Percentiles rank a stretch among this genome's conserved stretches.
These are phyloP conservation scores for Solanum chiquidenum DNA, from an alignment of 257 asterid genomes.

Conservation along the genomic window DNA sequence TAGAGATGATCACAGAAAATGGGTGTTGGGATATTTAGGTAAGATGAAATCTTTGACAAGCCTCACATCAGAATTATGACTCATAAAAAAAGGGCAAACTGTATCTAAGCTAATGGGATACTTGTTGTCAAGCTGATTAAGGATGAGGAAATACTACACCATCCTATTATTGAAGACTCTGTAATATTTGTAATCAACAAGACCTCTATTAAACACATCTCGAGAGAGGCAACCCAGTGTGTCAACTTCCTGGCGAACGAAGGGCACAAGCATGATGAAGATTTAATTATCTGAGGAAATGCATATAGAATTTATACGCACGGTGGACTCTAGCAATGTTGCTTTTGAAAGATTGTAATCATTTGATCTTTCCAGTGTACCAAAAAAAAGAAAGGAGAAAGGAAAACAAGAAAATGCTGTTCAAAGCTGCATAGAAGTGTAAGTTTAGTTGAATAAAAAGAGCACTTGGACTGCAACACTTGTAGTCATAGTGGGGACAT, in stretches of 20 bases:
- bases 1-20: neutral
- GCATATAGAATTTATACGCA: neutral
- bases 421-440: neutral
- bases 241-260: neutral
- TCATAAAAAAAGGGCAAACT: neutral
- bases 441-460: neutral
- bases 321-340: neutral
- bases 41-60: neutral
- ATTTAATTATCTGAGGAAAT: neutral
- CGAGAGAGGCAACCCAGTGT: neutral
- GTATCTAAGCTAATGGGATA: neutral
- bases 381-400: neutral
- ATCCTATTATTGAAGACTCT: neutral
- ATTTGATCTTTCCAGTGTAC: neutral
- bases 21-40: neutral
- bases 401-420: neutral
- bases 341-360: neutral
- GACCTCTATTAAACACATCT: neutral
- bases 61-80: neutral
- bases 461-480: neutral
- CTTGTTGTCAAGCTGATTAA: neutral
- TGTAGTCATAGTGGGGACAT: neutral
- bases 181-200: neutral
- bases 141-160: neutral
- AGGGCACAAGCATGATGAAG: neutral